A percentile compares a stretch with the other conserved stretches of the same genome.
phyloP scores from a whole-genome alignment of 768 basidiomycete genomes.

The Suillus subluteus region DNA sequence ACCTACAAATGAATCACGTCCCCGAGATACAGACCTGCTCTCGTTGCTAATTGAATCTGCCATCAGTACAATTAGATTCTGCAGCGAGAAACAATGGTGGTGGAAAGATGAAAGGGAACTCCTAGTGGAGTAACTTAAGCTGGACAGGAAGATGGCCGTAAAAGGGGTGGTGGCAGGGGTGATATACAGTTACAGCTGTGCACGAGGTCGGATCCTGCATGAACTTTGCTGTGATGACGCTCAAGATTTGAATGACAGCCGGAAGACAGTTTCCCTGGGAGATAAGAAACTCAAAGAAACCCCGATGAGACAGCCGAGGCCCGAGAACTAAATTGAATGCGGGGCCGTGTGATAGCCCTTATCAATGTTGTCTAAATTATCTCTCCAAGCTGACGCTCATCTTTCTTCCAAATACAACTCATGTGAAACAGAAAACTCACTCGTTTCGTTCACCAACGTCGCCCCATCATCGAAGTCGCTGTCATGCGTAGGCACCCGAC shows the following conservation, averaged over 20 bases:
- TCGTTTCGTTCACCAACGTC: too few species aligned
- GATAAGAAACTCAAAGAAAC: conserved; percentile 1
- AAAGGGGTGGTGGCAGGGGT: background rate
- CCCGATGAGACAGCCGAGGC: background rate
- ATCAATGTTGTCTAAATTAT: conserved; percentile 2
- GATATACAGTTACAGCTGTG: background rate
- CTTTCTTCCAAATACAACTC: too few species aligned
- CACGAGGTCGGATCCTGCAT: conserved; percentile 12
- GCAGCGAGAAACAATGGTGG: background rate
- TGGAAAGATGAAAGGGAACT: background rate
- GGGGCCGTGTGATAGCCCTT: conserved; percentile 9
- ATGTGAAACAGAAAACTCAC: conserved; percentile 8
- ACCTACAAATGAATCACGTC: conserved; percentile 62
- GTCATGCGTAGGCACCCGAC: too few species aligned
- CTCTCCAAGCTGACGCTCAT: background rate
- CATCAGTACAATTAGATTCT: conserved; percentile 20
- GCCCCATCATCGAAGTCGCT: too few species aligned
- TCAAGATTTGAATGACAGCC: background rate
- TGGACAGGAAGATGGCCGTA: background rate
- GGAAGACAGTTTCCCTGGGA: conserved; percentile 2
- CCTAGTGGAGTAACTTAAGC: background rate
- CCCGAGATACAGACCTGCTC: conserved; percentile 59
- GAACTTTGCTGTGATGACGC: background rate
- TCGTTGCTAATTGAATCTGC: conserved; percentile 22
- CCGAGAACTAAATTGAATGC: background rate